phyloP scores from a whole-genome alignment of 1,284 basidiomycete species.

The Blastosporella zonata region DNA sequence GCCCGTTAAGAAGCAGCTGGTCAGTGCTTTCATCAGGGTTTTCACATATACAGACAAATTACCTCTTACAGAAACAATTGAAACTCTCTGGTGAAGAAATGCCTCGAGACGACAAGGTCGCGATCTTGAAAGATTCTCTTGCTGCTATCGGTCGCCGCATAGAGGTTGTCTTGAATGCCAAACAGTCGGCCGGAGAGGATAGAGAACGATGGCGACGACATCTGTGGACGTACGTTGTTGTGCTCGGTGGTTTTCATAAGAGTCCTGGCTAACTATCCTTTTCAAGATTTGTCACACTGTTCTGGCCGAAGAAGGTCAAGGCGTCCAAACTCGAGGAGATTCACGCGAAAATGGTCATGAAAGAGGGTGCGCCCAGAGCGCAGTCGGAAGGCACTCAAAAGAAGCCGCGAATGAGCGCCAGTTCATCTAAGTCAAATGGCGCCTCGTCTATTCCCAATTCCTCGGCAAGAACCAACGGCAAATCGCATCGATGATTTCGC shows the following conservation, averaged over 20 bases:
- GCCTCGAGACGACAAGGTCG: slow-evolving; percentile 92
- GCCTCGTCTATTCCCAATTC: slow-evolving; percentile 32
- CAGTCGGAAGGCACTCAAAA: slow-evolving; percentile 45
- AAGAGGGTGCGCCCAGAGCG: slow-evolving; percentile 59
- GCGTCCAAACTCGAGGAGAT: slow-evolving; percentile 90
- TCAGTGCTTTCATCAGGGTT: slow-evolving; percentile 35
- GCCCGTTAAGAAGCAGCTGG: slow-evolving; percentile 95
- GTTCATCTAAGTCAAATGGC: slow-evolving; percentile 50
- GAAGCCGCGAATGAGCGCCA: slow-evolving; percentile 49
- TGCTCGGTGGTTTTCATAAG: slow-evolving; percentile 4
- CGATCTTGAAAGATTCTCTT: slow-evolving; percentile 93
- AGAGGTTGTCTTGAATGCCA: slow-evolving; percentile 77
- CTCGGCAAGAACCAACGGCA: slow-evolving; percentile 47
- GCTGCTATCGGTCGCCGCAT: slow-evolving; percentile 93
- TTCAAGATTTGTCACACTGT: slow-evolving; percentile 83
- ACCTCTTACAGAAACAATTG: slow-evolving; percentile 76
- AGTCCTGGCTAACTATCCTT: slow-evolving; percentile 15
- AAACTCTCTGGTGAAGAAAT: slow-evolving; percentile 91
- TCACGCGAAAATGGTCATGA: slow-evolving; percentile 90
- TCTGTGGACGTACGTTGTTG: slow-evolving; percentile 85
- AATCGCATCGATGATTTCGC: slow-evolving; percentile 44
- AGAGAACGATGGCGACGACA: slow-evolving; percentile 88
- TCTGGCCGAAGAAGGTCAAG: slow-evolving; percentile 97
- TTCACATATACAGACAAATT: slow-evolving; percentile 6
- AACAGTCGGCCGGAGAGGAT: slow-evolving; percentile 76